Base-by-base conservation (phyloP, 2,329 filamentous ascomycete species). In the Neonectria ditissima region DNA sequence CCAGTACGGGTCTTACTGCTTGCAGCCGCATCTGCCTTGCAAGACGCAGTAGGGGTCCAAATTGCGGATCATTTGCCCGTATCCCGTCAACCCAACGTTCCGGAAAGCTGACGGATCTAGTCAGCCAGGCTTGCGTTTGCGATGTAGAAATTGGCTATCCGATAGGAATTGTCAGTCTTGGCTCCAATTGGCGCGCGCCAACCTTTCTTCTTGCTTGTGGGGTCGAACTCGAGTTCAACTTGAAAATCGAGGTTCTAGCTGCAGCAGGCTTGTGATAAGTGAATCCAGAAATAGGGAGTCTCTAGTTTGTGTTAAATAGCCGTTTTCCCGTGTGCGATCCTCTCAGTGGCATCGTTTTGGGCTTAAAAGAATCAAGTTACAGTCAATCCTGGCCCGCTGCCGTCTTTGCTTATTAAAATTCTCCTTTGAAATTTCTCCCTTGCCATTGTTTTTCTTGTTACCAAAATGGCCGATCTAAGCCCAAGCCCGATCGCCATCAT, bases 401-500 rank as follows among this genome's bases (percentile, higher is more conserved):
- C 22, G 14, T 54, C n/a, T 39, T 51, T 41, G 32, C 6, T 54
- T 50, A 10, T 63, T 53, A 39, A 18, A 39, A 18, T 41, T 56
- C 45, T 8, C 34, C 51, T 61, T 62, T 22, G 16, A n/a, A 24
- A 39, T 13, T 37, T 43, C 30, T 37, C 37, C 32, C n/a, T 55
- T 43, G 18, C 5, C 37, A 20, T 20, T 44, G 20, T 53, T 43
- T 39, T 50, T 32, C 41, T 48, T 4, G 34, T 50, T 50, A 16
- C 14, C 22, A 59, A 37, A 39, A 65, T 63, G 63, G 7, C 52
- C 14, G 37, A 63, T 37, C 24, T 45, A 54, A 63, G 28, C 56
- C 60, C 60, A 11, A 61, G 47, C 45, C 62, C 65, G 3, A 75
- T 77, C 28, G 76, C 75, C 57, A 67, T 77, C 18, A 68, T 77